Evolutionary conservation across 257 asterid species (phyloP), one percentile per base, ranked within the genome.

Genomic region (Datura wrightii): DNA sequence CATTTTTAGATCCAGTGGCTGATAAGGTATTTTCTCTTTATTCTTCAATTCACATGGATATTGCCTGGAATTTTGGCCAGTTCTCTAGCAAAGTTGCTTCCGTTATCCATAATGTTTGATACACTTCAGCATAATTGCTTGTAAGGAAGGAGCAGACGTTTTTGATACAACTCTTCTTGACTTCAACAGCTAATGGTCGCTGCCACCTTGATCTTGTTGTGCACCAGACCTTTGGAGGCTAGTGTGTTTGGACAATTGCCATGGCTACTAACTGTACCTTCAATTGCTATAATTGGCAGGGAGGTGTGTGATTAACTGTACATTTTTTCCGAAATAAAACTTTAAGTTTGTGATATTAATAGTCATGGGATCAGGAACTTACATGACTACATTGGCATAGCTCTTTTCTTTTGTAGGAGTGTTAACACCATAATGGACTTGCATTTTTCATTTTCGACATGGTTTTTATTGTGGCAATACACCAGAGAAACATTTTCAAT

Each of bases 1-100:
- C 99, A 58, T 95, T 97, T 90, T 92, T 97, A 89, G 99, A 97
- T 88, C 99, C 99, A 48, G 99, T 97, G 84, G 99, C 99, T 84
- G 99, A 97, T 89, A 97, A 97, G 99, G 99, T 97, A 87, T 58
- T 67, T 41, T 76, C 31, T 24, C 62, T 76, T 5, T 76, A 6
- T 74, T 11, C 82, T 37, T 44, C 1, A 54, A 8, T 16, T 11
- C 65, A 34, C 48, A 52, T 52, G 65, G 15, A 3, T 7, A 7
- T 31, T 52, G 2, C 65, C 50, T 34, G 63, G 82, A 78, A 52
- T 9, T 14, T 31, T 52, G 31, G 14, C 50, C 9, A 14, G 63
- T 14, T 52, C 52, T 14, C 34, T 34, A 76, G 63, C 15, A 3
- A 46, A 72, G 14, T 24, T 74, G 60, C 41, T 74, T 13, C 13